Conservation (phyloP, 768 basidiomycete genomes). For the Macrolepiota albuminosa region DNA sequence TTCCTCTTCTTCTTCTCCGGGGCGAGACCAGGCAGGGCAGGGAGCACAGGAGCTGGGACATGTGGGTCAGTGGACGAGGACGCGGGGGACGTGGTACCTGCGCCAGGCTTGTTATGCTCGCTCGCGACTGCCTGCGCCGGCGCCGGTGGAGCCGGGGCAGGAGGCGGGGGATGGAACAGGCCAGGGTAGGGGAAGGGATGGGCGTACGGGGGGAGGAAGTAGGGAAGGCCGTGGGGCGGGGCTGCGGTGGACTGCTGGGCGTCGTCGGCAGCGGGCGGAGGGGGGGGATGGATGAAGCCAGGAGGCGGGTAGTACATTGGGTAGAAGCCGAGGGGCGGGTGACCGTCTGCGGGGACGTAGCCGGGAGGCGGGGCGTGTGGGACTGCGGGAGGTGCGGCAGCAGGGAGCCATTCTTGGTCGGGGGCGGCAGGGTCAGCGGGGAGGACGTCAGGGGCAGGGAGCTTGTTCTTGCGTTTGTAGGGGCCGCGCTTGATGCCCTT, state of each 20-base stretch:
- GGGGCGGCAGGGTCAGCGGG: no score
- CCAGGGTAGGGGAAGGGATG: background rate
- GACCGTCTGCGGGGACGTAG: constrained; percentile 29
- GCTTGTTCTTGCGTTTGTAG: constrained; percentile 55
- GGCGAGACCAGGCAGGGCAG: background rate
- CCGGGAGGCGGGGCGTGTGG: constrained; percentile 20
- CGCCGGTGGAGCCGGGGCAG: background rate
- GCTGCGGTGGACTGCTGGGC: background rate
- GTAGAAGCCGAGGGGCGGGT: constrained; percentile 23
- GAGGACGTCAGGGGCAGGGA: no score
- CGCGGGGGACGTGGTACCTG: no score
- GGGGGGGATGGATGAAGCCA: constrained; percentile 27
- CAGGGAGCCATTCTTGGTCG: background rate
- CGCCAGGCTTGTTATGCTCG: background rate
- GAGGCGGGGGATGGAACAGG: background rate
- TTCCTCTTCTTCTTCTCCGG: background rate
- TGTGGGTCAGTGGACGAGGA: background rate
- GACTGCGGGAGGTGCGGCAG: background rate
- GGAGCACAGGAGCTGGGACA: background rate
- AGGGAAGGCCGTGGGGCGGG: background rate
- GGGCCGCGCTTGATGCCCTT: constrained; percentile 87
- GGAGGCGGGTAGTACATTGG: constrained; percentile 34
- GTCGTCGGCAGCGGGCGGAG: background rate
- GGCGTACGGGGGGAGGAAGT: background rate
- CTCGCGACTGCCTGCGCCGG: background rate